phyloP scores from a whole-genome alignment of 768 basidiomycete genomes.

The Lactarius hengduanensis region DNA sequence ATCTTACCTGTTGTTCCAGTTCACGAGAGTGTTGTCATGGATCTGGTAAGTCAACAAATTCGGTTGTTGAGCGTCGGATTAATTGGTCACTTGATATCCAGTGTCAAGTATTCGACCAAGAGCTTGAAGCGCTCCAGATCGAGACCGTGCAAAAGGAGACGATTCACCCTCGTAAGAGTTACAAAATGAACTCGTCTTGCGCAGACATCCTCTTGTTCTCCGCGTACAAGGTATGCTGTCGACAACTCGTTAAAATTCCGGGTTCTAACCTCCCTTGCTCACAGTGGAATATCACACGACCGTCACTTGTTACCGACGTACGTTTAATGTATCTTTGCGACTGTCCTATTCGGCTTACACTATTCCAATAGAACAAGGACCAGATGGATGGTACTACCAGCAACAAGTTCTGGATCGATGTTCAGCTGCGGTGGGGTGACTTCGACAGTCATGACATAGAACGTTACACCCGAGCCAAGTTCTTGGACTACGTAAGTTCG shows the following conservation, averaged over 20 bases:
- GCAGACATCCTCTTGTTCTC: slow-evolving; percentile 98
- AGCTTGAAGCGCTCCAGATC: slow-evolving; percentile 95
- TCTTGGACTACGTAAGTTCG: slow-evolving; percentile 85
- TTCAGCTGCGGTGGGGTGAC: slow-evolving; percentile 95
- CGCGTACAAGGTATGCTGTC: slow-evolving; percentile 64
- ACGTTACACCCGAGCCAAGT: slow-evolving; percentile 97
- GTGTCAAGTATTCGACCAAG: slow-evolving; percentile 99
- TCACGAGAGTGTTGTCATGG: slow-evolving; percentile 92
- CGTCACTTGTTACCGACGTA: slow-evolving; percentile 92
- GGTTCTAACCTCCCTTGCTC: slow-evolving; percentile 22
- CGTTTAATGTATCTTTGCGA: slow-evolving; percentile 32
- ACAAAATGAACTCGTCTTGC: slow-evolving; percentile 99
- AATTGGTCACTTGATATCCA: slow-evolving; percentile 30
- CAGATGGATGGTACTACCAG: slow-evolving; percentile 96
- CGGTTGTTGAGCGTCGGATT: not conserved
- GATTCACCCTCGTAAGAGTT: slow-evolving; percentile 98
- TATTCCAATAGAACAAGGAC: slow-evolving; percentile 70
- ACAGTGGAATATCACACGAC: slow-evolving; percentile 96
- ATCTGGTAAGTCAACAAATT: slow-evolving; percentile 50
- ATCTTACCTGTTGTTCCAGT: slow-evolving; percentile 43
- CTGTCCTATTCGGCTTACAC: slow-evolving; percentile 19
- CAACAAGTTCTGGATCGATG: slow-evolving; percentile 98
- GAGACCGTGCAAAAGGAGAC: slow-evolving; percentile 99
- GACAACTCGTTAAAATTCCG: slow-evolving; percentile 4
- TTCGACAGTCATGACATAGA: slow-evolving; percentile 99